These are phyloP conservation scores for Ophiostoma ips DNA, from an alignment of 2,329 filamentous ascomycete species.

Conservation along the genomic window DNA sequence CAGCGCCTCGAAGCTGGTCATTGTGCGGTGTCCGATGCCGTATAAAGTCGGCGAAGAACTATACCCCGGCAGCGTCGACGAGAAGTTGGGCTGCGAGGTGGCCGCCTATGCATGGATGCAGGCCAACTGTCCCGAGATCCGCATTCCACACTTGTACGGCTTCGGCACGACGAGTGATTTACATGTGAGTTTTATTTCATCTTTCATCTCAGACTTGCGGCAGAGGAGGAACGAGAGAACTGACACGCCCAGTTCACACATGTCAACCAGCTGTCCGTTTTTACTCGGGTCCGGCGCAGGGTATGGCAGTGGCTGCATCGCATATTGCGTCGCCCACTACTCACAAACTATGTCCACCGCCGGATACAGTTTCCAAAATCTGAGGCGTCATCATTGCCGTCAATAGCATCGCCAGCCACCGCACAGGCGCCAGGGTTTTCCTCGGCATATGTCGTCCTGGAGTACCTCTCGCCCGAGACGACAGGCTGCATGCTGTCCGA, in stretches of 20 bases:
- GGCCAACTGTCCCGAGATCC: slow-evolving; percentile 23
- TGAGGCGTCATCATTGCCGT: background rate
- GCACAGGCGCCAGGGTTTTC: background rate
- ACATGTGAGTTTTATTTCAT: slow-evolving; percentile 1
- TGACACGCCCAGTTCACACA: background rate
- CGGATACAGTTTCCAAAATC: background rate
- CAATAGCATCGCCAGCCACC: background rate
- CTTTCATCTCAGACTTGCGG: background rate
- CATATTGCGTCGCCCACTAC: background rate
- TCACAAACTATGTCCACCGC: background rate
- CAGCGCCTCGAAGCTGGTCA: background rate
- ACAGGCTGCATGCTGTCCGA: background rate
- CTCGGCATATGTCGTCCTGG: background rate
- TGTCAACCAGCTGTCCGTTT: background rate
- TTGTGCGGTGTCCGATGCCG: slow-evolving; percentile 2
- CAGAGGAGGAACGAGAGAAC: background rate
- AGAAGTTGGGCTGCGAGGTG: slow-evolving; percentile 24
- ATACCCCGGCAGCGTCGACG: slow-evolving; percentile 1
- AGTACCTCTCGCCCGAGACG: background rate
- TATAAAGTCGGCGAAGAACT: background rate
- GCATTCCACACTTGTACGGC: slow-evolving; percentile 20
- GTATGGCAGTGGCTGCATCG: slow-evolving; percentile 2
- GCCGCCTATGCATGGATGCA: slow-evolving; percentile 27
- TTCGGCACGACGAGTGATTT: slow-evolving; percentile 9
- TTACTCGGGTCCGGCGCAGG: background rate